phyloP scores from a whole-genome alignment of 2,329 filamentous ascomycete genomes.

The Botryotinia convoluta region DNA sequence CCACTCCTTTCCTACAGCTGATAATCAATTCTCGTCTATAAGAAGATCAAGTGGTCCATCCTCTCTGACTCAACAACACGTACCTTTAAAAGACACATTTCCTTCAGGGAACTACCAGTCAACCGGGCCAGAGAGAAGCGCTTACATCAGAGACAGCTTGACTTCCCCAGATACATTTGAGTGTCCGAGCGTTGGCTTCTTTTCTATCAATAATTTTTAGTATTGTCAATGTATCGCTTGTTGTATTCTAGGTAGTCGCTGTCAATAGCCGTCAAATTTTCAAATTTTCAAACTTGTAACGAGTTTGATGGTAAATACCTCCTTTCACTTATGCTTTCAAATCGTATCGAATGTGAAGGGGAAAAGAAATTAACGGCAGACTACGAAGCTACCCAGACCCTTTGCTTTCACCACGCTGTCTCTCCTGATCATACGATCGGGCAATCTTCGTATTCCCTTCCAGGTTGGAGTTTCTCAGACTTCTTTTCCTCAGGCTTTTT shows the following conservation, averaged over 20 bases:
- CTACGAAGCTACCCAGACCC: neutral
- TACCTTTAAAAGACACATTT: neutral
- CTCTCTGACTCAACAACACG: no score
- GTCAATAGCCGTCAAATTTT: neutral
- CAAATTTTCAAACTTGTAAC: neutral
- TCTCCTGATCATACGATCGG: fast-evolving
- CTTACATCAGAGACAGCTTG: neutral
- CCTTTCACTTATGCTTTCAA: neutral
- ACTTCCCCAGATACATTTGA: neutral
- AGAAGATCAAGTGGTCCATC: neutral
- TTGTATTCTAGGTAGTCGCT: neutral
- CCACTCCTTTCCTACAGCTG: neutral
- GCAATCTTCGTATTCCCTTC: fast-evolving
- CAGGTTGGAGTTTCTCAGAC: no score
- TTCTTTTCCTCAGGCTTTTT: fast-evolving
- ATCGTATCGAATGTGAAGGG: neutral
- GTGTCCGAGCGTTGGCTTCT: neutral
- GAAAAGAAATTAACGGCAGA: neutral
- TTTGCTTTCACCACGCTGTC: neutral
- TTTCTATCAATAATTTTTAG: fast-evolving
- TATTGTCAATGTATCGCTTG: neutral
- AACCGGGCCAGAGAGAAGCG: neutral
- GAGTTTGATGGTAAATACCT: neutral
- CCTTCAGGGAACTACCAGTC: neutral
- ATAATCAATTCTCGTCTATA: neutral